Base-by-base conservation (phyloP, 202 grass and related monocot species). In the Schoenoplectus tabernaemontani region DNA sequence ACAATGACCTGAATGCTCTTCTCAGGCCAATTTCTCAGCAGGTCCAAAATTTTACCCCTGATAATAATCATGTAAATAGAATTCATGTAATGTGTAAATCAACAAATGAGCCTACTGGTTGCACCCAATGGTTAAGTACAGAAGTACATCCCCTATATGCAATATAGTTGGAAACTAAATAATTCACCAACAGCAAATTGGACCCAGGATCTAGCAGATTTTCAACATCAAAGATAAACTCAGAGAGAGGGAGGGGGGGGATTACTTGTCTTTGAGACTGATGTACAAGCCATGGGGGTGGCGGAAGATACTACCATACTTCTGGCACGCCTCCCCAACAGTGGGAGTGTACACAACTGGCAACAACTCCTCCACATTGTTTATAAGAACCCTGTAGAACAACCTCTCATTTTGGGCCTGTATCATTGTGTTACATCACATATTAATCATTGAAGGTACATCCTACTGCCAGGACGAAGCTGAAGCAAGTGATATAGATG, bases 21-120 rank as follows among this genome's bases (percentile, higher is more conserved):
- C 67, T 99, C 85, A 32, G 96, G 96, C 96, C 96, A 99, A 80
- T 99, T 99, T 85, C 88, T 99, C 85, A 99, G 85, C 72, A 99
- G 87, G 6, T 99, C 96, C 84, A 96, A 77, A 69, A 99, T 86
- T 85, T 85, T 99, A 17, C 96, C 96, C 86, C 96, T 99, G 66
- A 70, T n/a, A 77, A 82, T 47, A 39, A 60, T 83, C 42, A 48
- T 37, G 44, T 32, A n/a, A 57, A 57, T 85, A 57, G 82, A 41
- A 82, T 65, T 44, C 17, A 59, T 80, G 41, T 59, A 20, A 51
- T 69, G 41, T 15, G 26, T 7, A 81, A 22, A 32, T 36, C 57
- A 83, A 57, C 23, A 16, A 63, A 38, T 33, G 26, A 47, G 42
- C 1, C 2, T 38, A 86, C 87, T 2, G 7, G 19, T 24, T 53